Evolutionary conservation across 768 basidiomycete genomes (phyloP).

Genomic region (Tylopilus sp.): DNA sequence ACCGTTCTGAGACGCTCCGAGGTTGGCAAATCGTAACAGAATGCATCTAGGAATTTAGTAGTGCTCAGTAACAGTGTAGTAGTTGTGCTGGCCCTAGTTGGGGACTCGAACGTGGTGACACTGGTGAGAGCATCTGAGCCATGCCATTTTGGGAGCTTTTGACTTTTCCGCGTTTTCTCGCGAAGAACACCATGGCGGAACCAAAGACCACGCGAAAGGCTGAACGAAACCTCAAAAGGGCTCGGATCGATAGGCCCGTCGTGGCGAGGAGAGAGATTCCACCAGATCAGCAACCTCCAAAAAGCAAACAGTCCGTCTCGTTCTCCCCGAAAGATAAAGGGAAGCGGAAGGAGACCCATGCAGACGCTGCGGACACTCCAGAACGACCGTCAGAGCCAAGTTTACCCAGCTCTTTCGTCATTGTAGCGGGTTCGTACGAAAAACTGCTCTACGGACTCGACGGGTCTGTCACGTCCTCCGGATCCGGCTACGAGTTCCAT

Average conservation of each 20-base stretch:
- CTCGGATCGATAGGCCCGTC: constrained; percentile 18
- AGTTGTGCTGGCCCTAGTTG: too few relatives aligned
- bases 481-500: constrained; percentile 32
- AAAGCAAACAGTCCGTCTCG: constrained; percentile 1
- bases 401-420: constrained; percentile 67
- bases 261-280: neutral
- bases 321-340: constrained; percentile 31
- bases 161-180: neutral
- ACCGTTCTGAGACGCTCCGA: too few relatives aligned
- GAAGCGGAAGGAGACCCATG: constrained; percentile 16
- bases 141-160: neutral
- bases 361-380: neutral
- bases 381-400: constrained; percentile 6
- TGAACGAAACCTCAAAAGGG: constrained; percentile 23
- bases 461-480: constrained; percentile 45
- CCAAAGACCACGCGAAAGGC: constrained; percentile 15
- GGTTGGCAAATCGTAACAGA: too few relatives aligned
- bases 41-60: too few relatives aligned
- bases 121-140: too few relatives aligned
- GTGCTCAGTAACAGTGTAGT: too few relatives aligned
- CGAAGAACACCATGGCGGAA: constrained; percentile 14
- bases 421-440: constrained; percentile 94
- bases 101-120: too few relatives aligned
- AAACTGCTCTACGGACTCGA: constrained; percentile 91
- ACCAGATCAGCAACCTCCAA: neutral